Base-by-base conservation (phyloP, 495 filamentous ascomycete species). In the Polyplosphaeria fusca region DNA sequence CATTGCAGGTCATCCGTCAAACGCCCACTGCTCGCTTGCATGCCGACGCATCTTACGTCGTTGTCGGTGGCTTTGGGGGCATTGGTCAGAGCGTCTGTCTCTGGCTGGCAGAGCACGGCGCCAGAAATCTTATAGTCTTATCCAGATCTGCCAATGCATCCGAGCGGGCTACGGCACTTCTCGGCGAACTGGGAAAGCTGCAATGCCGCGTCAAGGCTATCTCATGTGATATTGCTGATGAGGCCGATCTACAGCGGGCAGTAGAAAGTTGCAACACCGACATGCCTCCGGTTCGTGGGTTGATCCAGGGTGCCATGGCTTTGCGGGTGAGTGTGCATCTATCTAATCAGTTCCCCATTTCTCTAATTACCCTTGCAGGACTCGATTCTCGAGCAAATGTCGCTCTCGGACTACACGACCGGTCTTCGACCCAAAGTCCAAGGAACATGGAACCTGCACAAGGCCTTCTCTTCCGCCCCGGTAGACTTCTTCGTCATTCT, bases 11-110 rank as follows among this genome's bases (percentile, higher is more conserved):
- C 2, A 40, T 51, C 38, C 39, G 22, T 16, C 19, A 32, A 18
- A 44, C 28, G 16, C n/a, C 4, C 39, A 20, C 14, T 19, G 4
- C 24, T 2, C 44, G 40, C 19, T 25, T 48, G 28, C 39, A 55
- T 37, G 5, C 44, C 26, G 26, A 64, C 16, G 43, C 51, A 11
- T 54, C 73, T 0, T 79, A 80, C 56, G 18, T 79, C 1, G 52
- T 80, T n/a, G 64, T 71, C 5, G 75, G 76, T 19, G 76, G 76
- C 38, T 52, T 75, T 4, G 76, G 76, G 20, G 76, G 76, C 20
- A 48, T 79, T 0, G 76, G 74, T 0, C 65, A 63, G 0, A 47
- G 64, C 2, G 26, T 61, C 19, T 41, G 39, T 11, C 27, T 35
- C 4, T 53, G 30, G 50, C 30, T 67, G 38, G 42, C 45, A 18